Evolutionary conservation across 169 alveolate genomes (phyloP), one percentile per base, ranked within the genome.

Genomic region (Eimeria maxima): DNA sequence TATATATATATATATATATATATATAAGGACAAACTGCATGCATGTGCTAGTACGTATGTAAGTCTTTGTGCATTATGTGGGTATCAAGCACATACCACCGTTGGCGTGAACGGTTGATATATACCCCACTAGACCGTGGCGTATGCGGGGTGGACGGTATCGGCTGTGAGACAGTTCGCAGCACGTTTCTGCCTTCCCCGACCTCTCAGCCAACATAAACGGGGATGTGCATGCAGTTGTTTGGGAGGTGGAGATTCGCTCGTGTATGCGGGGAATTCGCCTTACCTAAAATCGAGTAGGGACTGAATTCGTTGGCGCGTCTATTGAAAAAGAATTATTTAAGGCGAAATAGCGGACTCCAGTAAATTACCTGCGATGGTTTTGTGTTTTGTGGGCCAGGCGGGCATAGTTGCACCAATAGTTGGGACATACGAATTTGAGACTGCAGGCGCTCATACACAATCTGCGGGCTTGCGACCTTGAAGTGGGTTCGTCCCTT

Each of bases 121-220:
- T 6, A 27, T 22, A 67, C 78, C n/a, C 47, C 5, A 29, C 78
- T 67, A 4, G 4, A n/a, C 38, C 38, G 38, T 33, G 78, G 45
- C 78, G 22, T 67, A 67, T 29, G 22, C 22, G 44, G 24, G 6
- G 5, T 67, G 4, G 1, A 27, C 47, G 47, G 29, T 29, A 27
- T 67, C 0, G 5, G 29, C 73, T 63, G 10, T 67, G 78, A 44
- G 78, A 67, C 78, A 67, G 78, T 10, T 67, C 78, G 78, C 78
- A 29, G 78, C 78, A 67, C 78, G 78, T 24, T 67, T 29, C 78
- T 67, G 78, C 78, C 78, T 67, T 67, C 13, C 22, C 78, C 78
- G 45, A 20, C 7, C 29, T 67, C 29, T 67, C 47, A 33, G 38
- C 47, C 78, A 67, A 67, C 47, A 67, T 27, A 8, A 67, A 22